Conservation (phyloP, 2,329 filamentous ascomycete genomes). For the Colletotrichum sidae region DNA sequence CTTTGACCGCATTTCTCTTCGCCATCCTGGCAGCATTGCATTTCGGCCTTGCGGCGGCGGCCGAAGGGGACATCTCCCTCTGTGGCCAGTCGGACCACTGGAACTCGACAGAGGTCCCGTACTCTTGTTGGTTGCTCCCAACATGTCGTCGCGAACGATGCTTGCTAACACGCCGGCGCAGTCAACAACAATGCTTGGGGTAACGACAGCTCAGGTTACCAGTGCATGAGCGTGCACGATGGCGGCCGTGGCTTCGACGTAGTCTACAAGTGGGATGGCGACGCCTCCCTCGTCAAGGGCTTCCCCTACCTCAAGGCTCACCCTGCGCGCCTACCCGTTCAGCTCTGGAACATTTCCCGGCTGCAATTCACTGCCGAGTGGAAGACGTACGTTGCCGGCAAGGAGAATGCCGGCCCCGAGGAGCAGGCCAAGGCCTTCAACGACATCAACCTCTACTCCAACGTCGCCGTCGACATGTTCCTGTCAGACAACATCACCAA, state of each 20-base stretch:
- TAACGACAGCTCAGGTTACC: constrained; percentile 35
- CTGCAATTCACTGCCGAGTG: constrained; percentile 32
- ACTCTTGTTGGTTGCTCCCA: constrained; percentile 26
- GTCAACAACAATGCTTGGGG: constrained; percentile 37
- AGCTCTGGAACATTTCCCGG: constrained; percentile 34
- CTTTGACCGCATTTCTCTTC: not conserved
- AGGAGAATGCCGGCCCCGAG: constrained; percentile 23
- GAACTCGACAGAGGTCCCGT: constrained; percentile 35
- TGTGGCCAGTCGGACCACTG: constrained; percentile 36
- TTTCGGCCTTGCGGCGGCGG: constrained; percentile 20
- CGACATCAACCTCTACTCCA: constrained; percentile 32
- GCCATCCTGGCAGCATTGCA: constrained; percentile 11
- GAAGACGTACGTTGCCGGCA: constrained; percentile 31
- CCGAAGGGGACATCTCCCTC: constrained; percentile 19
- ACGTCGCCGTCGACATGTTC: constrained; percentile 37
- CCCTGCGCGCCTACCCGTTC: constrained; percentile 22
- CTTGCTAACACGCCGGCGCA: constrained; percentile 3
- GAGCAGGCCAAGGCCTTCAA: constrained; percentile 25
- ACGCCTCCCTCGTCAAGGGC: constrained; percentile 34
- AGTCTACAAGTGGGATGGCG: constrained; percentile 34
- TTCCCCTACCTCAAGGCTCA: constrained; percentile 35
- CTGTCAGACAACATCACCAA: constrained; percentile 31
- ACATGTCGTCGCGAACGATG: not conserved
- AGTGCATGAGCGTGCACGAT: constrained; percentile 33
- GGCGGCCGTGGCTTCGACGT: constrained; percentile 29